These are phyloP conservation scores for Pistacia vera DNA, from an alignment of 345 rosid species.

Conservation along the genomic window DNA sequence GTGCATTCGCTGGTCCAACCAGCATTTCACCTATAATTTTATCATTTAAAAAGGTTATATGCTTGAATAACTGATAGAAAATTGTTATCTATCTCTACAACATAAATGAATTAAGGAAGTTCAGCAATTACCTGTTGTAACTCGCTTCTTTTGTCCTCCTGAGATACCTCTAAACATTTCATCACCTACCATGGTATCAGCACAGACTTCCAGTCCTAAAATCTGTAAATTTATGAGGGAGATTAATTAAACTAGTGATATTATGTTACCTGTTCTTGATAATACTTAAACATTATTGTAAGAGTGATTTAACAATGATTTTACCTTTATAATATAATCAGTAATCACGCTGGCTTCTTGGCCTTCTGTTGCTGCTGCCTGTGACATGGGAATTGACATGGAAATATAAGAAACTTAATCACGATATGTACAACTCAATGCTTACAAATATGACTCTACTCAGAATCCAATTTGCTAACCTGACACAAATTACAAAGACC, in stretches of 20 bases:
- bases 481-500: not conserved
- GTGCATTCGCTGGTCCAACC: conserved; percentile 67
- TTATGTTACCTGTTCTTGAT: not conserved
- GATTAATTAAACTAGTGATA: not conserved
- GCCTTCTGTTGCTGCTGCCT: conserved; percentile 53
- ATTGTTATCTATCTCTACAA: not conserved
- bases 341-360: conserved; percentile 56
- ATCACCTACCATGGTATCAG: conserved; percentile 65
- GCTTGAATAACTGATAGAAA: not conserved
- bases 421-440: not conserved
- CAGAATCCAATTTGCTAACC: not conserved
- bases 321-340: conserved; percentile 63
- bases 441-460: not conserved
- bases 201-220: conserved; percentile 64
- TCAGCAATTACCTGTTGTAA: conserved; percentile 56
- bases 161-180: conserved; percentile 68
- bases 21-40: conserved; percentile 65
- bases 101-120: not conserved
- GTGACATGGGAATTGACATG: conserved; percentile 11
- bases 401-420: conserved; percentile 3
- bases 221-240: conserved; percentile 34
- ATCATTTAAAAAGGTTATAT: not conserved
- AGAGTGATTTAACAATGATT: not conserved
- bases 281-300: not conserved
- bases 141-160: conserved; percentile 73